Evolutionary conservation across 2,329 filamentous ascomycete genomes (phyloP).

Genomic region (Cylindrodendrum hubeiense): DNA sequence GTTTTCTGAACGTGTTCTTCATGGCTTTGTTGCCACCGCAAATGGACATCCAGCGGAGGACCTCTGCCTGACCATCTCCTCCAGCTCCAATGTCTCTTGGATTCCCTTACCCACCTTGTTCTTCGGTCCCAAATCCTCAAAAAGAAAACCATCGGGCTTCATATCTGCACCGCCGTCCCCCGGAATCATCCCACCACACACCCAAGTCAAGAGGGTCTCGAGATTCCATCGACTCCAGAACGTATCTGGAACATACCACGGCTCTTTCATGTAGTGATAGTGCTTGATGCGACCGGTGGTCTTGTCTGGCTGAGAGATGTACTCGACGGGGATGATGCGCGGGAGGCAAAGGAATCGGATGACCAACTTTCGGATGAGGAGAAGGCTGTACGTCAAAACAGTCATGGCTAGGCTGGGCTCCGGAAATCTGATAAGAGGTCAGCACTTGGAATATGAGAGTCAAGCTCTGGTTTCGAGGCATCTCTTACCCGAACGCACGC

Average conservation of each 20-base stretch:
- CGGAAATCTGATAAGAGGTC: constrained; percentile 52
- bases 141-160: constrained; percentile 64
- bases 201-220: constrained; percentile 60
- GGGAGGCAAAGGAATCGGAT: constrained; percentile 72
- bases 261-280: constrained; percentile 69
- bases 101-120: constrained; percentile 64
- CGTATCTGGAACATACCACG: constrained; percentile 73
- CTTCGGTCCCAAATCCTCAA: constrained; percentile 73
- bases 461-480: neutral
- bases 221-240: constrained; percentile 74
- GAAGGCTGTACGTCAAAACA: constrained; percentile 57
- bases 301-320: constrained; percentile 62
- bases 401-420: constrained; percentile 55
- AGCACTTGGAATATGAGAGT: constrained; percentile 14
- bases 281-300: constrained; percentile 64
- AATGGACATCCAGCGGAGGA: constrained; percentile 61
- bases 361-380: constrained; percentile 66
- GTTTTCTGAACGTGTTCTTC: neutral
- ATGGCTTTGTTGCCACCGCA: constrained; percentile 13
- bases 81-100: constrained; percentile 53
- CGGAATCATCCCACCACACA: constrained; percentile 60
- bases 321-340: constrained; percentile 57
- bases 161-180: constrained; percentile 54
- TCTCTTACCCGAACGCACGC: constrained; percentile 71
- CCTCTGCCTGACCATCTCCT: constrained; percentile 47